These are phyloP conservation scores for Dispira simplex DNA, from an alignment of 192 early-diverging fungal species.

Conservation along the genomic window DNA sequence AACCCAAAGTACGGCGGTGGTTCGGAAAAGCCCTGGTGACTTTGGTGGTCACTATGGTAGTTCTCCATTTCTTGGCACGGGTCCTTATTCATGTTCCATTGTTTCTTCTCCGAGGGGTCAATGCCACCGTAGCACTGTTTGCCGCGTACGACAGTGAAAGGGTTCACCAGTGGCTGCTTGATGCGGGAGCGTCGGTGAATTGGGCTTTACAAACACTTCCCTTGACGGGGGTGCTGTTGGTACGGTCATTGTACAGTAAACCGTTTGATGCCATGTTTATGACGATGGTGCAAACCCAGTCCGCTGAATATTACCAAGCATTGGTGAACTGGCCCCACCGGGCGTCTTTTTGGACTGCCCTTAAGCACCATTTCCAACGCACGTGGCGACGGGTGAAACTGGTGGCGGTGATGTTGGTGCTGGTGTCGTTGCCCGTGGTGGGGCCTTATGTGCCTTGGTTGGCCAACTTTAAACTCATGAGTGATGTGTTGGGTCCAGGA, in stretches of 20 bases:
- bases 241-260: conserved; percentile 40
- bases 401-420: conserved; percentile 23
- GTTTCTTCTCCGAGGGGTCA: conserved; percentile 18
- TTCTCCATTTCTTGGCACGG: conserved; percentile 24
- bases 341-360: conserved; percentile 29
- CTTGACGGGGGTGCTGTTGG: conserved; percentile 31
- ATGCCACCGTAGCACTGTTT: conserved; percentile 15
- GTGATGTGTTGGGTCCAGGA: conserved; percentile 22
- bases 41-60: conserved; percentile 21
- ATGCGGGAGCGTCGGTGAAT: conserved; percentile 18
- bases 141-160: conserved; percentile 17
- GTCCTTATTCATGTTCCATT: conserved; percentile 29
- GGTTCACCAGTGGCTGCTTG: conserved; percentile 17
- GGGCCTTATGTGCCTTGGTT: conserved; percentile 33
- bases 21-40: conserved; percentile 25
- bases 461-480: conserved; percentile 29
- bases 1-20: conserved; percentile 27
- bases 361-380: conserved; percentile 26
- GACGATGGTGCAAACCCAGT: conserved; percentile 9
- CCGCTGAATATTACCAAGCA: conserved; percentile 13
- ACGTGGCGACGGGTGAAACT: conserved; percentile 26
- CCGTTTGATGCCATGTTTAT: conserved; percentile 42
- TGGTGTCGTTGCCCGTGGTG: conserved; percentile 34
- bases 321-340: conserved; percentile 20
- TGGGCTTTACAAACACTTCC: conserved; percentile 26